phyloP scores from a whole-genome alignment of 768 basidiomycete species.

The Boletus rubroflammeus region DNA sequence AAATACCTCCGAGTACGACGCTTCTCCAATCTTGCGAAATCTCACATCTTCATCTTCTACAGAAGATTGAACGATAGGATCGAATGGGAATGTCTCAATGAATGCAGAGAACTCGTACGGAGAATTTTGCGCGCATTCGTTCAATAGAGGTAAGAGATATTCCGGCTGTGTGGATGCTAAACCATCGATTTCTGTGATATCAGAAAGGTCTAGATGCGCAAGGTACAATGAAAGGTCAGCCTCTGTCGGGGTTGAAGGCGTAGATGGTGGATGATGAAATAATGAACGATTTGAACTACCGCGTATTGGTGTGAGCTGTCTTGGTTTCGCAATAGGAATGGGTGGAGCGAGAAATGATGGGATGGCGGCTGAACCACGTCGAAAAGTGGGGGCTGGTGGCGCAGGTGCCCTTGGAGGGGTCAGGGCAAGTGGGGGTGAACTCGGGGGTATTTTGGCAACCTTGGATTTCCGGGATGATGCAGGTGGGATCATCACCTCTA shows the following conservation, averaged over 20 bases:
- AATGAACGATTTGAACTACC: slow-evolving; percentile 34
- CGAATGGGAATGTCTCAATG: slow-evolving; percentile 75
- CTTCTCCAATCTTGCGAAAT: slow-evolving; percentile 92
- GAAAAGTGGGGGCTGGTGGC: background rate
- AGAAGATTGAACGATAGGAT: slow-evolving; percentile 52
- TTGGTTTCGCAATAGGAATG: slow-evolving; percentile 38
- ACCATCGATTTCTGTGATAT: slow-evolving; percentile 46
- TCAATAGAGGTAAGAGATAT: slow-evolving; percentile 61
- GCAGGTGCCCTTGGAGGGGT: slow-evolving; percentile 4
- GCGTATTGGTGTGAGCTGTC: slow-evolving; percentile 68
- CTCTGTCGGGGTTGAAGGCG: slow-evolving; percentile 55
- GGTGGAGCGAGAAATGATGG: slow-evolving; percentile 6
- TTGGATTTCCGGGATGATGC: slow-evolving; percentile 23
- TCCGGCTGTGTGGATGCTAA: slow-evolving; percentile 43
- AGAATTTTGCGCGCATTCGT: slow-evolving; percentile 65
- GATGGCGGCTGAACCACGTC: background rate
- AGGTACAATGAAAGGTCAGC: slow-evolving; percentile 40
- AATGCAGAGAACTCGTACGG: slow-evolving; percentile 80
- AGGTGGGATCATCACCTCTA: slow-evolving; percentile 45
- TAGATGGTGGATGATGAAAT: slow-evolving; percentile 43
- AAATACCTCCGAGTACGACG: slow-evolving; percentile 95
- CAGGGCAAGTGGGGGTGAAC: background rate
- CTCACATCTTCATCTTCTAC: slow-evolving; percentile 28
- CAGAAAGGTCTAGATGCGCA: slow-evolving; percentile 42
- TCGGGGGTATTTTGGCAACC: slow-evolving; percentile 13